Base-by-base conservation (phyloP, 306 rosid genomes). In the Gynostemma pentaphyllum region DNA sequence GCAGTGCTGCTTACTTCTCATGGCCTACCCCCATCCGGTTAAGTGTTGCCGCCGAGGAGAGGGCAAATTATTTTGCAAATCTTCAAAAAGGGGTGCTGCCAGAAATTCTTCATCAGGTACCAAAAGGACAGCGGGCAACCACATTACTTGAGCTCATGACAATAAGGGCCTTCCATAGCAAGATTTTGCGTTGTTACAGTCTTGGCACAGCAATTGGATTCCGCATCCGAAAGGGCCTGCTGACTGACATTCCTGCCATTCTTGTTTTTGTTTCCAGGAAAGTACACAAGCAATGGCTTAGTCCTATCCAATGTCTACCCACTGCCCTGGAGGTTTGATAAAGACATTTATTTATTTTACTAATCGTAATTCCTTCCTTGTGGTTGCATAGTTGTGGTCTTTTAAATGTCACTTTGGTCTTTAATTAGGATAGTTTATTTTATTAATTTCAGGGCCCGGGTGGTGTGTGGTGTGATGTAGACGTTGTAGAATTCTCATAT, bases 271-370 rank as follows among this genome's bases (percentile, higher is more conserved):
- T 92, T 78, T 82, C 99, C 59, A 82, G 99, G 82, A 92, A 92
- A 80, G 99, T 92, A 70, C 95, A 92, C 82, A 92, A 92, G 83
- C 97, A 88, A 75, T 92, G 99, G 99, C 95, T 92, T 66, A 92
- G 83, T 46, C 99, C 99, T 37, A 84, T 92, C 62, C 99, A 92
- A 69, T 92, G 99, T 63, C 85, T 92, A 9, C 99, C 99, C 62
- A 84, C 97, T 63, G 97, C 99, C 14, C 78, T 92, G 48, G 95
- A 92, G 97, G 99, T 92, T 69, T 48, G 75, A 44, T 52, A 41
- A 41, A 21, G 48, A 60, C 40, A 29, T 68, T 72, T 14, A 26
- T 52, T 26, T 40, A 12, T 64, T 45, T 53, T 40, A 8, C 19
- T 15, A 18, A 40, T 40, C 40, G 24, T 48, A 49, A 49, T 48